These are phyloP conservation scores for Cladobotryum mycophilum DNA, from an alignment of 2,329 filamentous ascomycete species.

Conservation along the genomic window DNA sequence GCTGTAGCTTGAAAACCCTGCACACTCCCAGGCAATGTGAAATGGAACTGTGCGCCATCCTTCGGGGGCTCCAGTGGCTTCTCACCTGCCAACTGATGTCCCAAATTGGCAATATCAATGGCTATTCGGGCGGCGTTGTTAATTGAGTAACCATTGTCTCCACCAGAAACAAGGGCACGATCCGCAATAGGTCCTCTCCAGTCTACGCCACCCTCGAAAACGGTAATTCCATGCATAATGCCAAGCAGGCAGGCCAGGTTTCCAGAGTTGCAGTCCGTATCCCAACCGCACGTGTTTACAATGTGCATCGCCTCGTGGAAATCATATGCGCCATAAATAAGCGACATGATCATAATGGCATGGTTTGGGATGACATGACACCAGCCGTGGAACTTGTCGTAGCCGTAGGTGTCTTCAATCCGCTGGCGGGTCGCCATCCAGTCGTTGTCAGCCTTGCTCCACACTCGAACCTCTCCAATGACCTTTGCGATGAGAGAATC, in stretches of 20 bases:
- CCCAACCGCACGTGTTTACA: slow-evolving; percentile 31
- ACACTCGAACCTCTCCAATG: slow-evolving; percentile 23
- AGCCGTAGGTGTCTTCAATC: slow-evolving; percentile 25
- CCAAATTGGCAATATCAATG: slow-evolving; percentile 23
- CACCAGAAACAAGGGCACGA: slow-evolving; percentile 28
- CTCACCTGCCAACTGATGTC: slow-evolving; percentile 19
- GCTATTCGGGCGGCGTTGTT: slow-evolving; percentile 30
- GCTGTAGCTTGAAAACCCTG: slow-evolving; percentile 27
- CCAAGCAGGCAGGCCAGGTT: slow-evolving; percentile 31
- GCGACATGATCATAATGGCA: slow-evolving; percentile 27
- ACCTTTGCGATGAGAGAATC: slow-evolving; percentile 23
- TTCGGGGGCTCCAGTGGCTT: slow-evolving; percentile 20
- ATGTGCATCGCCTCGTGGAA: slow-evolving; percentile 31
- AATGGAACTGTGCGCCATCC: slow-evolving; percentile 31
- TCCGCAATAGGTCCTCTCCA: slow-evolving; percentile 31
- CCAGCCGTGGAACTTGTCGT: slow-evolving; percentile 24
- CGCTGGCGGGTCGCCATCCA: slow-evolving; percentile 28
- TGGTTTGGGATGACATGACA: slow-evolving; percentile 31
- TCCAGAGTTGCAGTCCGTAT: slow-evolving; percentile 34
- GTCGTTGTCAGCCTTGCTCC: slow-evolving; percentile 18
- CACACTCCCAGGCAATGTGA: slow-evolving; percentile 29
- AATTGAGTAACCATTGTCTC: slow-evolving; percentile 30
- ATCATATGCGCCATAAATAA: slow-evolving; percentile 24
- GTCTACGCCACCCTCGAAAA: slow-evolving; percentile 21
- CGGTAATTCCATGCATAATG: slow-evolving; percentile 27